Conservation (phyloP, 2,329 filamentous ascomycete species). For the Penicillium sp. region DNA sequence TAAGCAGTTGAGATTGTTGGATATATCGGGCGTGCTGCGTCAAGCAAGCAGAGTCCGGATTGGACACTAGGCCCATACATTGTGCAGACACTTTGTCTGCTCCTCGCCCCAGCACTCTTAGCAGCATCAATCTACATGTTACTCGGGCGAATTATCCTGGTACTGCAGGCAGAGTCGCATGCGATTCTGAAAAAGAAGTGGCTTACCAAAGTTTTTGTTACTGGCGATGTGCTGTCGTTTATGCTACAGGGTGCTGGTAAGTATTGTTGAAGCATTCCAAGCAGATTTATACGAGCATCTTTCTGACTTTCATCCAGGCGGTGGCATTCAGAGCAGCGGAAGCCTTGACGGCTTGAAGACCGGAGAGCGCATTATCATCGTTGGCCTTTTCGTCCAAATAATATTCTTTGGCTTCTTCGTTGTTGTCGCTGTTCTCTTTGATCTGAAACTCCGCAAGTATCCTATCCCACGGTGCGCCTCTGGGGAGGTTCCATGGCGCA, state of each 20-base stretch:
- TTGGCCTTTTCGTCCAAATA: neutral
- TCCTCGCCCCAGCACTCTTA: conserved; percentile 12
- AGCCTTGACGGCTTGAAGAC: neutral
- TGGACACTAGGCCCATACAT: neutral
- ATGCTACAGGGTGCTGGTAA: neutral
- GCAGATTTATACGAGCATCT: too few relatives aligned
- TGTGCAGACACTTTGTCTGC: neutral
- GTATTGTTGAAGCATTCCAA: neutral
- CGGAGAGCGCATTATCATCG: neutral
- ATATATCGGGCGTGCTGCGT: neutral
- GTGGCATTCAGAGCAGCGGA: neutral
- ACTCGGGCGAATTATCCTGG: neutral
- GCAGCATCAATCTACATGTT: conserved; percentile 7
- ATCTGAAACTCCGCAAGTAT: neutral
- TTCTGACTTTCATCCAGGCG: neutral
- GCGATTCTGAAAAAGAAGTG: conserved; percentile 1
- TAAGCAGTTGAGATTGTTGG: neutral
- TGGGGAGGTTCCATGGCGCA: neutral
- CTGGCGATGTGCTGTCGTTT: conserved; percentile 3
- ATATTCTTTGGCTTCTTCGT: neutral
- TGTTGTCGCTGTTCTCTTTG: neutral
- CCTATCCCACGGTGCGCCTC: neutral
- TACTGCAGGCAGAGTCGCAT: neutral
- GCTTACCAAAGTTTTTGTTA: conserved; percentile 3
- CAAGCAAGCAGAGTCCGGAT: neutral